A percentile compares a stretch with the other conserved stretches of the same genome.
phyloP scores from a whole-genome alignment of 1,284 basidiomycete species.

The Papiliotrema nemorosa region DNA sequence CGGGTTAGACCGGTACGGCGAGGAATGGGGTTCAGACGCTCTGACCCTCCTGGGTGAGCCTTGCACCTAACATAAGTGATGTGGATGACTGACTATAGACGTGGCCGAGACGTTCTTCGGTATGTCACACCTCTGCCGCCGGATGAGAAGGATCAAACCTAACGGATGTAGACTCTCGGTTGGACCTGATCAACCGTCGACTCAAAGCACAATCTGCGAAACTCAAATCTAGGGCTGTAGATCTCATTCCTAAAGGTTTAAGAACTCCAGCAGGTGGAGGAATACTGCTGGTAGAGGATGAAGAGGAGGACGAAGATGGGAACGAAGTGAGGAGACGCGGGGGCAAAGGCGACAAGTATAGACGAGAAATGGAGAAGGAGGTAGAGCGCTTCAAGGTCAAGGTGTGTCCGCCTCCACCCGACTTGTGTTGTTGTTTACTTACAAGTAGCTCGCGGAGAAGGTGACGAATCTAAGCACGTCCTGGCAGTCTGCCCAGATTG shows the following conservation, averaged over 20 bases:
- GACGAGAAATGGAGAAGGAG: conserved; percentile 72
- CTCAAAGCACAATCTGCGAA: conserved; percentile 80
- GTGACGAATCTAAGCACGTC: conserved; percentile 68
- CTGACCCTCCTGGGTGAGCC: conserved; percentile 42
- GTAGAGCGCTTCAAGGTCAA: conserved; percentile 72
- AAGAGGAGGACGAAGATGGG: conserved; percentile 18
- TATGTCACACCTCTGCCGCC: conserved; percentile 9
- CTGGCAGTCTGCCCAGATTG: conserved; percentile 85
- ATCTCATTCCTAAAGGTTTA: conserved; percentile 57
- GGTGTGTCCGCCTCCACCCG: conserved; percentile 43
- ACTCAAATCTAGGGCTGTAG: conserved; percentile 72
- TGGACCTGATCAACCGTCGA: conserved; percentile 82
- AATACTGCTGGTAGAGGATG: conserved; percentile 32
- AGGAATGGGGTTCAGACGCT: conserved; percentile 39
- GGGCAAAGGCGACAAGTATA: conserved; percentile 32
- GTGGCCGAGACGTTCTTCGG: conserved; percentile 51
- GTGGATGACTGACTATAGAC: conserved; percentile 26
- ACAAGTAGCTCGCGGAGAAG: conserved; percentile 50
- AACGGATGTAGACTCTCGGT: conserved; percentile 62
- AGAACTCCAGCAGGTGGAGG: conserved; percentile 49
- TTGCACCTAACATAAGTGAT: not conserved
- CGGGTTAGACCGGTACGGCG: conserved; percentile 37
- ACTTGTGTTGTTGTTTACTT: not conserved
- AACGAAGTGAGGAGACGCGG: conserved; percentile 6
- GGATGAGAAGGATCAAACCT: not conserved